phyloP scores from a whole-genome alignment of 2,329 filamentous ascomycete species.

The Ophiostoma montium region DNA sequence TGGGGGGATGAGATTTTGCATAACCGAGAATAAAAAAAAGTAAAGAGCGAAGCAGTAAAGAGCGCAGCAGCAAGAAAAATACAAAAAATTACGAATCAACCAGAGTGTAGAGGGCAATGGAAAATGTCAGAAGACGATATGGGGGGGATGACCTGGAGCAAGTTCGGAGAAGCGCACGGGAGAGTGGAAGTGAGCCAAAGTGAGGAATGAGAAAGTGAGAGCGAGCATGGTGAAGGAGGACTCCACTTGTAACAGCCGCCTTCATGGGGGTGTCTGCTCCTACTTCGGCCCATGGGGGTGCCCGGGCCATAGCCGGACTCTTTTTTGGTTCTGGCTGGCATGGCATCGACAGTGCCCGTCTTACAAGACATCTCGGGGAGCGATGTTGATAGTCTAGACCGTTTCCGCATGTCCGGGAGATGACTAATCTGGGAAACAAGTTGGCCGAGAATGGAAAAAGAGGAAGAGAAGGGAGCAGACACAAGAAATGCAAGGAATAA shows the following conservation, averaged over 20 bases:
- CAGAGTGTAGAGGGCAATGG: neutral
- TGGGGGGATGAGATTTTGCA: neutral
- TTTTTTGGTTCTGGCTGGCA: too few relatives aligned
- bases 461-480: neutral
- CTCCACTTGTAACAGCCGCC: too few relatives aligned
- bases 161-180: neutral
- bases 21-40: neutral
- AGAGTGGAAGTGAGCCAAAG: slow-evolving; percentile 4
- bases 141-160: neutral
- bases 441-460: neutral
- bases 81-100: neutral
- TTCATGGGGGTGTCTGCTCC: too few relatives aligned
- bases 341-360: too few relatives aligned
- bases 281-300: too few relatives aligned
- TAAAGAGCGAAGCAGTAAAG: too few relatives aligned
- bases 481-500: neutral
- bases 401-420: neutral
- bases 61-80: neutral
- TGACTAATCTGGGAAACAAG: neutral
- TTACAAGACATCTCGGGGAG: neutral
- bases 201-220: too few relatives aligned
- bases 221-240: too few relatives aligned
- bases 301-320: too few relatives aligned
- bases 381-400: neutral
- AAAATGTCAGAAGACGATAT: neutral